These are phyloP conservation scores for Chenopodium suecicum DNA, from an alignment of 148 eudicot genomes.

Conservation along the genomic window DNA sequence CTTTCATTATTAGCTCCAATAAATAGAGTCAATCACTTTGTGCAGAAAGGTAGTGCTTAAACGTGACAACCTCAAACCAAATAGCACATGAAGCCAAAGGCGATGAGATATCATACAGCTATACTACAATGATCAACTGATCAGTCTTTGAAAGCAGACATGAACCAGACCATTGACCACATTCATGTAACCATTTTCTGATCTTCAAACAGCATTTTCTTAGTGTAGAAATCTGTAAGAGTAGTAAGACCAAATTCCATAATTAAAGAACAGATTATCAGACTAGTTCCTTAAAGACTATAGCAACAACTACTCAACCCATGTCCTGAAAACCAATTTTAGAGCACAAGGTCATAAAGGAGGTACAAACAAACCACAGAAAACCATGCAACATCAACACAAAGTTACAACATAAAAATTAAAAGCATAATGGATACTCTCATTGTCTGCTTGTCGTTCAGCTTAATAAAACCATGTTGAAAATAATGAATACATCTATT, in stretches of 20 bases:
- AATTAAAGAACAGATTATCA: constrained; percentile 1
- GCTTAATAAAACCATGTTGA: neutral
- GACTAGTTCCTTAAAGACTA: constrained; percentile 12
- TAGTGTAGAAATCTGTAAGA: neutral
- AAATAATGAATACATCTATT: neutral
- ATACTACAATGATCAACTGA: neutral
- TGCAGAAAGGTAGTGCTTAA: constrained; percentile 6
- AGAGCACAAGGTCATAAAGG: constrained; percentile 5
- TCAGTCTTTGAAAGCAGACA: constrained; percentile 3
- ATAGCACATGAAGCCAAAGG: constrained; percentile 1
- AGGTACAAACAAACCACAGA: neutral
- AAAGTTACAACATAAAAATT: neutral
- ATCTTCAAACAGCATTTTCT: constrained; percentile 7
- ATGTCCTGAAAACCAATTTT: constrained; percentile 18
- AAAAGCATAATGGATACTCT: neutral
- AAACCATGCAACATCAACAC: neutral
- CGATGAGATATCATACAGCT: constrained; percentile 16
- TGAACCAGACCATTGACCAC: neutral
- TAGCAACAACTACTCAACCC: constrained; percentile 23
- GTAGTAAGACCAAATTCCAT: neutral
- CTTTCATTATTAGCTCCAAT: constrained; percentile 31
- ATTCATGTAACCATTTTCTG: constrained; percentile 7
- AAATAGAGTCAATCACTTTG: neutral
- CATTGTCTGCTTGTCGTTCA: neutral
- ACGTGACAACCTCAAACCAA: neutral